phyloP scores from a whole-genome alignment of 2,329 filamentous ascomycete species.

The Cladosporium sp. region DNA sequence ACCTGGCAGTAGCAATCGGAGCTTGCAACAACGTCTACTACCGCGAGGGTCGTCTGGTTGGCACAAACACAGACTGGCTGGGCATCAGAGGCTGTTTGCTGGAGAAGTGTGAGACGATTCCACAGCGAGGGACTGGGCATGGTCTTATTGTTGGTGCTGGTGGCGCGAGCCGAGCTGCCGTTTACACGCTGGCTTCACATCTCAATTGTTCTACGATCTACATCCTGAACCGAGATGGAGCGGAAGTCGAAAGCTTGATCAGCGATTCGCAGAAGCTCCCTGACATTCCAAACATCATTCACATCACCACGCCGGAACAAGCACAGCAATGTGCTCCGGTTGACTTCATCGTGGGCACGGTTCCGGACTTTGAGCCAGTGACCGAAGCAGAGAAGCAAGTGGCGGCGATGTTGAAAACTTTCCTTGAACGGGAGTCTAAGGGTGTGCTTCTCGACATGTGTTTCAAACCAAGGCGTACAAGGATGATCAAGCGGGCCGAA shows the following conservation, averaged over 20 bases:
- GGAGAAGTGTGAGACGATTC: conserved; percentile 11
- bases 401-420: background rate
- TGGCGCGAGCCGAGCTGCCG: conserved; percentile 39
- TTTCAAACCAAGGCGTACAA: conserved; percentile 39
- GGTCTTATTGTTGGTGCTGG: conserved; percentile 41
- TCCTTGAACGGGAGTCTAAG: conserved; percentile 15
- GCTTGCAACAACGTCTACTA: conserved; percentile 38
- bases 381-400: conserved; percentile 26
- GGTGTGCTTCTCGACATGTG: conserved; percentile 42
- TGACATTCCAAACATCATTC: conserved; percentile 21
- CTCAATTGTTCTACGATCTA: conserved; percentile 14
- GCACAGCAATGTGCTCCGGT: conserved; percentile 24
- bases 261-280: conserved; percentile 4
- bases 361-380: conserved; percentile 36
- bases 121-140: conserved; percentile 16
- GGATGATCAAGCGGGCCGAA: conserved; percentile 34
- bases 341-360: conserved; percentile 37
- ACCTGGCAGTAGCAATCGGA: conserved; percentile 33
- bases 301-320: conserved; percentile 28
- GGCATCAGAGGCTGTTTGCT: conserved; percentile 38
- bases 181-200: conserved; percentile 12
- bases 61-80: conserved; percentile 44
- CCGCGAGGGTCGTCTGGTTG: conserved; percentile 27
- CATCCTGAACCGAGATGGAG: conserved; percentile 17
- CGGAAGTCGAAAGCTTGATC: conserved; percentile 15